Evolutionary conservation across 257 asterid genomes (phyloP), one percentile per base, ranked within the genome.

Genomic region (Echium plantagineum): DNA sequence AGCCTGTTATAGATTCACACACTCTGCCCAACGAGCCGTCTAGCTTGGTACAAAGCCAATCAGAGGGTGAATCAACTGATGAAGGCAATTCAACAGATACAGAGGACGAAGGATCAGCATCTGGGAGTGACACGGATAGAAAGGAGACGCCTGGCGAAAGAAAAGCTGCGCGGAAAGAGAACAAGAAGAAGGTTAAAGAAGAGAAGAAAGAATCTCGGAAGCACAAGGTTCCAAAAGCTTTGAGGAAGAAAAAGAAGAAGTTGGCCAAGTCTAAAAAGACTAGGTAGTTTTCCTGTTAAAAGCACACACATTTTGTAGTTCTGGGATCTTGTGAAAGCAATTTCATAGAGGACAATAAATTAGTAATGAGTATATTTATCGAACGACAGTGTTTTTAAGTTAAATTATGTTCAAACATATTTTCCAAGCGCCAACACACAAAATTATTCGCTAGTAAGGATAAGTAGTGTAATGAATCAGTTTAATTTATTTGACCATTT

Each of bases 171-270:
- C 73, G 97, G 66, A 89, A 86, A 68, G 90, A 88, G 85, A 84
- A 91, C 73, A 91, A 88, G 80, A 91, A 85, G 90, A 91, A 80
- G 67, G 96, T 91, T 9, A 88, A 88, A 72, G 96, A 91, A 74
- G 98, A 88, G 71, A 85, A 85, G 72, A 78, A 95, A 63, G 96
- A 91, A 70, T 72, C 96, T 3, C 76, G 94, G 15, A 88, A 91
- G 72, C 66, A n/a, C 57, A 91, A 91, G 74, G 72, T 88, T 21
- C 95, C 93, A 7, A 88, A 91, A 78, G 83, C 94, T 54, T 67
- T 79, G 56, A 91, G 85, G 80, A 87, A 88, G 84, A 91, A 85
- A 57, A 90, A 87, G 83, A 90, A 81, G 60, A 90, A 90, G 79
- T 73, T 88, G 70, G 95, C 94, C 0, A 91, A 88, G 66, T 95